Evolutionary conservation across 108 stramenopile species (phyloP).

Genomic region (Conticribra guillardii): DNA sequence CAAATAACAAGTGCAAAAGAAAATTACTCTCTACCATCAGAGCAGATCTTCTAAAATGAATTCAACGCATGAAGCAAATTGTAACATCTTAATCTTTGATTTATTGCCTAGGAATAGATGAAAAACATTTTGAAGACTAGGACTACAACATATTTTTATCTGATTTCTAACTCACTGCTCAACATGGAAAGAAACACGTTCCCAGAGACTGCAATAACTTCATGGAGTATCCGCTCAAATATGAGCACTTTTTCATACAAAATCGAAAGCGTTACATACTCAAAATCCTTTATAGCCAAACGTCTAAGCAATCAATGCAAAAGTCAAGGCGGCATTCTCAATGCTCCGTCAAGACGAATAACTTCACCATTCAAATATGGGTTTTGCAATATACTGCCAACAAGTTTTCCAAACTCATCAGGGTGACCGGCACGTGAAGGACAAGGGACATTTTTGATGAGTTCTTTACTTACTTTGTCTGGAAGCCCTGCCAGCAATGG

Average conservation of each 20-base stretch:
- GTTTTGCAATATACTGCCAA: constrained; percentile 79
- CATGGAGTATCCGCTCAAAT: too few species aligned
- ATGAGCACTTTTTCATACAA: too few species aligned
- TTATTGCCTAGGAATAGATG: neutral
- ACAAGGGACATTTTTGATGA: constrained; percentile 87
- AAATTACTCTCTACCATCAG: too few species aligned
- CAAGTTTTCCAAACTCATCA: constrained; percentile 82
- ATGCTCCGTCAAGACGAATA: constrained; percentile 92
- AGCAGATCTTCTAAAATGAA: too few species aligned
- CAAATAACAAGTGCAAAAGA: too few species aligned
- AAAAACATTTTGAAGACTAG: neutral
- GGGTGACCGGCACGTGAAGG: constrained; percentile 88
- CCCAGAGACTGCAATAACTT: too few species aligned
- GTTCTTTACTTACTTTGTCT: constrained; percentile 72
- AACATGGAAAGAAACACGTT: neutral
- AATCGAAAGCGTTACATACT: too few species aligned
- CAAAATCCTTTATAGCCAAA: too few species aligned
- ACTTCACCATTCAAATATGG: constrained; percentile 91
- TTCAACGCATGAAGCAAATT: too few species aligned
- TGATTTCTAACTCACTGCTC: neutral
- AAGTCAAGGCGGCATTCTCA: constrained; percentile 89
- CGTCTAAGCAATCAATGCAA: too few species aligned
- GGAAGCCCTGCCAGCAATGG: constrained; percentile 92
- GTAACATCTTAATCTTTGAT: too few species aligned
- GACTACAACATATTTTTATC: neutral